A percentile compares a stretch with the other conserved stretches of the same genome.
phyloP scores from a whole-genome alignment of 2,329 filamentous ascomycete species.

The Fusarium sp. region DNA sequence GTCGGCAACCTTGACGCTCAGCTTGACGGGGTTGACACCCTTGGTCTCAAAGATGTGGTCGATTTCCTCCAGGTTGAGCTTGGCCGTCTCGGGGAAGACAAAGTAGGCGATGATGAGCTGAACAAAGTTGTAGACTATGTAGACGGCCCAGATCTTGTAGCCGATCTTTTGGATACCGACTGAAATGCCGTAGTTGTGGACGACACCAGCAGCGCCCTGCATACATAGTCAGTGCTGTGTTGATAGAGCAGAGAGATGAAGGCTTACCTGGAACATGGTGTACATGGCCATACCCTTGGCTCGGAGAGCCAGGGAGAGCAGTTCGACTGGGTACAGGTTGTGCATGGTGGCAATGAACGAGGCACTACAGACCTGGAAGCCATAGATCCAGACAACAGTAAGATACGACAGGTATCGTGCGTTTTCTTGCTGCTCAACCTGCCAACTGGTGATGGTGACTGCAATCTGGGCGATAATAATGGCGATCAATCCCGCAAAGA shows the following conservation, averaged over 20 bases:
- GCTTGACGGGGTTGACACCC: slow-evolving; percentile 15
- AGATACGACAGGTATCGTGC: slow-evolving; percentile 12
- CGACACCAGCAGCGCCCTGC: slow-evolving; percentile 33
- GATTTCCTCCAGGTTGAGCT: slow-evolving; percentile 39
- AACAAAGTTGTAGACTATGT: slow-evolving; percentile 35
- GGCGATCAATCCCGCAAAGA: slow-evolving; percentile 32
- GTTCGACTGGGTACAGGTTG: slow-evolving; percentile 39
- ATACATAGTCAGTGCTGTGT: not conserved
- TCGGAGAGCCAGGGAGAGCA: slow-evolving; percentile 33
- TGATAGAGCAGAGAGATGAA: not conserved
- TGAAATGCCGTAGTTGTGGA: slow-evolving; percentile 39
- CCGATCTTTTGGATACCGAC: slow-evolving; percentile 33
- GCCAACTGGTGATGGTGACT: slow-evolving; percentile 41
- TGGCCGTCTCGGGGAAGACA: slow-evolving; percentile 37
- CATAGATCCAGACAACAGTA: slow-evolving; percentile 37
- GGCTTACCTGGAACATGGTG: slow-evolving; percentile 34
- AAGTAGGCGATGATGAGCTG: slow-evolving; percentile 36
- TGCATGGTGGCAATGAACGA: slow-evolving; percentile 41
- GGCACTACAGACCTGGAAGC: slow-evolving; percentile 40
- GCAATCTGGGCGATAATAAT: slow-evolving; percentile 34
- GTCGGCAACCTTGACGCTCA: slow-evolving; percentile 28
- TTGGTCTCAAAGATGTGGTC: slow-evolving; percentile 42
- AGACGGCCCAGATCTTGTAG: slow-evolving; percentile 40
- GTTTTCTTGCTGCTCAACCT: not conserved
- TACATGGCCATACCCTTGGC: slow-evolving; percentile 41